Evolutionary conservation across 2,329 filamentous ascomycete species (phyloP).

Genomic region (Lomentospora prolificans): DNA sequence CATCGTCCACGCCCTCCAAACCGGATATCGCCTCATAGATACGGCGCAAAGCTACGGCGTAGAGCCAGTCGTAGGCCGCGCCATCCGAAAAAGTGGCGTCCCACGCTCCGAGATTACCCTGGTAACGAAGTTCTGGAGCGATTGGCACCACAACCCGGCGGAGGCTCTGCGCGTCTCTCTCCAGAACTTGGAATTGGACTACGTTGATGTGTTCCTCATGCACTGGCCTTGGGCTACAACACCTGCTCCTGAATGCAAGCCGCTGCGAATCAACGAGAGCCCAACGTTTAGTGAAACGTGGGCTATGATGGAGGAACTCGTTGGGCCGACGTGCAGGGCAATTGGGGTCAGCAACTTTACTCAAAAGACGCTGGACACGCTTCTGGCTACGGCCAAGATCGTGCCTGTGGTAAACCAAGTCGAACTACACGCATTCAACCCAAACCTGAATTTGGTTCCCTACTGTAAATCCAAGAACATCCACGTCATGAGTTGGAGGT

Average conservation of each 20-base stretch:
- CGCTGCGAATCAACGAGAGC: slow-evolving; percentile 15
- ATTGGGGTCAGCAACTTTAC: slow-evolving; percentile 25
- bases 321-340: slow-evolving; percentile 16
- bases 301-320: slow-evolving; percentile 19
- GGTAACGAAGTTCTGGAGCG: slow-evolving; percentile 22
- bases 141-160: slow-evolving; percentile 20
- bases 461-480: slow-evolving; percentile 23
- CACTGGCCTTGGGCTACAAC: slow-evolving; percentile 20
- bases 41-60: slow-evolving; percentile 19
- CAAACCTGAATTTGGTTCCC: slow-evolving; percentile 20
- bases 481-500: slow-evolving; percentile 20
- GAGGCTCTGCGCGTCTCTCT: slow-evolving; percentile 20
- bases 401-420: slow-evolving; percentile 23
- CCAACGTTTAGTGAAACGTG: slow-evolving; percentile 18
- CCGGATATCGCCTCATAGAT: slow-evolving; percentile 22
- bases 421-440: slow-evolving; percentile 23
- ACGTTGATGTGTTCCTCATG: slow-evolving; percentile 22
- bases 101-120: slow-evolving; percentile 23
- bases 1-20: slow-evolving; percentile 19
- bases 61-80: slow-evolving; percentile 20
- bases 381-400: slow-evolving; percentile 16
- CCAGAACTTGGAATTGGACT: slow-evolving; percentile 18
- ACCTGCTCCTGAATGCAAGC: slow-evolving; percentile 14
- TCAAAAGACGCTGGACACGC: slow-evolving; percentile 18
- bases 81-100: slow-evolving; percentile 21